phyloP scores from a whole-genome alignment of 371 early-diverging fungal species.

The Mucor velutinosus region DNA sequence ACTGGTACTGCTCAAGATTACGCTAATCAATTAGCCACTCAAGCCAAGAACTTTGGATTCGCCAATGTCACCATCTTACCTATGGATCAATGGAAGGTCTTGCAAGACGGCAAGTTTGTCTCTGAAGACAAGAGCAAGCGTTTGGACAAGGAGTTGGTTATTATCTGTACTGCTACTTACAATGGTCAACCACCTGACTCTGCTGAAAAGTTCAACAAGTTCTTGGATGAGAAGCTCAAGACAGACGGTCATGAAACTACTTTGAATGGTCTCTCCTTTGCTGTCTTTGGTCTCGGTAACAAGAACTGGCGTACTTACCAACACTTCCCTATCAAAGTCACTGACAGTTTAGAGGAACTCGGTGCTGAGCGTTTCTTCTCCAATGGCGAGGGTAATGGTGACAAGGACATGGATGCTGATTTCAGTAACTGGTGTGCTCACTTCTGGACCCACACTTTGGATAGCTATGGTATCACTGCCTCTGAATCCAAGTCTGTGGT shows the following conservation, averaged over 20 bases:
- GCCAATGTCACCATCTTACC: conserved; percentile 26
- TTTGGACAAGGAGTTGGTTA: conserved; percentile 41
- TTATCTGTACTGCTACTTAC: conserved; percentile 55
- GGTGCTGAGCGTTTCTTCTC: conserved; percentile 53
- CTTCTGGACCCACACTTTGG: conserved; percentile 43
- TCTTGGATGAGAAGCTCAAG: conserved; percentile 33
- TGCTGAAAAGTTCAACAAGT: conserved; percentile 57
- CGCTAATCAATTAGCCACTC: conserved; percentile 43
- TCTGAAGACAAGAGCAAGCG: conserved; percentile 14
- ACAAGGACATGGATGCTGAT: conserved; percentile 52
- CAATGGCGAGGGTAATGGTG: conserved; percentile 56
- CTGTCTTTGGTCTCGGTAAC: conserved; percentile 64
- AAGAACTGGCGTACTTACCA: conserved; percentile 65
- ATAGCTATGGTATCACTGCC: conserved; percentile 34
- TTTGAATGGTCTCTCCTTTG: conserved; percentile 39
- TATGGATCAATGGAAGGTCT: conserved; percentile 54
- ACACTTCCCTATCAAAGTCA: conserved; percentile 51
- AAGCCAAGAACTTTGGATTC: conserved; percentile 54
- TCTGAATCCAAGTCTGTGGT: conserved; percentile 38
- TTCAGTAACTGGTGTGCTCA: conserved; percentile 54
- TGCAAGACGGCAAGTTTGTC: conserved; percentile 33
- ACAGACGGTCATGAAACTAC: conserved; percentile 26
- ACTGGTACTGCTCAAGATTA: conserved; percentile 62
- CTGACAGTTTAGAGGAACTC: conserved; percentile 37
- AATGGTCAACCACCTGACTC: conserved; percentile 65